These are phyloP conservation scores for Termitomyces sp. DNA, from an alignment of 768 basidiomycete species.

Conservation along the genomic window DNA sequence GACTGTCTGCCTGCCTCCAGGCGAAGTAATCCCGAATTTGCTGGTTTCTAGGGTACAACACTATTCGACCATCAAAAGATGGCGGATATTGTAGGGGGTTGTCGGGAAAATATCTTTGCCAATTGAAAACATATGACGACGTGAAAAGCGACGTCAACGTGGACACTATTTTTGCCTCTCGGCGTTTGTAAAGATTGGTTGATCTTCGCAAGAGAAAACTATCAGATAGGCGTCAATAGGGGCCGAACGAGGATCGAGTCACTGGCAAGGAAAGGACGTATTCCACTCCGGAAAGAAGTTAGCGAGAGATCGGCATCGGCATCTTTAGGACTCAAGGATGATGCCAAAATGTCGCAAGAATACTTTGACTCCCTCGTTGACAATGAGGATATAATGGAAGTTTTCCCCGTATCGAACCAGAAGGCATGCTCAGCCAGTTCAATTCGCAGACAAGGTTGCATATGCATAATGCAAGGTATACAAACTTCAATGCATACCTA, in stretches of 20 bases:
- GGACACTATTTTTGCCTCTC: constrained; percentile 81
- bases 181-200: constrained; percentile 77
- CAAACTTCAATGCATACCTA: constrained; percentile 45
- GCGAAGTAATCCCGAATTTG: constrained; percentile 89
- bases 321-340: no score
- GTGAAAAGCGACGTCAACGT: constrained; percentile 86
- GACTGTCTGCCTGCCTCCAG: constrained; percentile 96
- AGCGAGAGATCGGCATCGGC: not conserved
- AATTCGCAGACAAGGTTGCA: not conserved
- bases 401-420: not conserved
- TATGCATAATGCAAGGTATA: not conserved
- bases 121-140: constrained; percentile 82
- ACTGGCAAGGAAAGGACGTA: no score
- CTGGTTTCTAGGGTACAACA: constrained; percentile 68
- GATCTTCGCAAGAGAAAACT: constrained; percentile 85
- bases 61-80: constrained; percentile 86
- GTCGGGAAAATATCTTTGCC: constrained; percentile 75
- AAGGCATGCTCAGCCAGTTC: not conserved
- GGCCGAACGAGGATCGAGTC: not conserved
- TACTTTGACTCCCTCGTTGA: not conserved
- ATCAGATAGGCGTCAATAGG: constrained; percentile 4
- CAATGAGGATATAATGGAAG: not conserved
- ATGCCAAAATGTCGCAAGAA: no score
- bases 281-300: not conserved
- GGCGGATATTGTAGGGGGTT: constrained; percentile 75